Conservation (phyloP, 2,329 filamentous ascomycete genomes). For the Alternaria incomplexa region DNA sequence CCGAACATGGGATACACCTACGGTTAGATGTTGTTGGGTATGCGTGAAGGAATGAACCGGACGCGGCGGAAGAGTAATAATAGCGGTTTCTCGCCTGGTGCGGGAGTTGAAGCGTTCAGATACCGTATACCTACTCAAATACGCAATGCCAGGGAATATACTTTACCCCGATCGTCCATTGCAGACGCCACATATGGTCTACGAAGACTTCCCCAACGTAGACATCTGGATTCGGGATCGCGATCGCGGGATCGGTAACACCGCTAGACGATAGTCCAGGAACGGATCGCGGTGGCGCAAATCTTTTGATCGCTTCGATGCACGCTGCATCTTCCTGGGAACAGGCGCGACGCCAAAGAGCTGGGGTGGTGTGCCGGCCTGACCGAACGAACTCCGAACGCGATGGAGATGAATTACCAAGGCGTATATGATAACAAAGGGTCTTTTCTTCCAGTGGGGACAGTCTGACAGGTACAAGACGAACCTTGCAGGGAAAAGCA, state of each 20-base stretch:
- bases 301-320: neutral
- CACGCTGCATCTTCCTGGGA: neutral
- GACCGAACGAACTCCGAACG: neutral
- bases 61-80: neutral
- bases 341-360: neutral
- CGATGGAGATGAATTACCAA: neutral
- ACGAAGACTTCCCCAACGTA: neutral
- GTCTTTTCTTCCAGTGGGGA: neutral
- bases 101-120: neutral
- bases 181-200: neutral
- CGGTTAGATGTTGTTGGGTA: constrained; percentile 18
- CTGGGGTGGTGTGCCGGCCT: neutral
- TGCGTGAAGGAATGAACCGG: neutral
- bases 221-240: neutral
- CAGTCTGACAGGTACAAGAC: neutral
- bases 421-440: neutral
- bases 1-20: constrained; percentile 36
- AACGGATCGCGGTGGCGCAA: neutral
- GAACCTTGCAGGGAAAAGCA: neutral
- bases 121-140: neutral
- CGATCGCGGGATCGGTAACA: neutral
- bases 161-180: neutral
- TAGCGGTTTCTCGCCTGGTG: neutral
- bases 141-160: neutral
- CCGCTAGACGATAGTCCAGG: neutral